Base-by-base conservation (phyloP, 202 grass and related monocot genomes). In the Zizania palustris region DNA sequence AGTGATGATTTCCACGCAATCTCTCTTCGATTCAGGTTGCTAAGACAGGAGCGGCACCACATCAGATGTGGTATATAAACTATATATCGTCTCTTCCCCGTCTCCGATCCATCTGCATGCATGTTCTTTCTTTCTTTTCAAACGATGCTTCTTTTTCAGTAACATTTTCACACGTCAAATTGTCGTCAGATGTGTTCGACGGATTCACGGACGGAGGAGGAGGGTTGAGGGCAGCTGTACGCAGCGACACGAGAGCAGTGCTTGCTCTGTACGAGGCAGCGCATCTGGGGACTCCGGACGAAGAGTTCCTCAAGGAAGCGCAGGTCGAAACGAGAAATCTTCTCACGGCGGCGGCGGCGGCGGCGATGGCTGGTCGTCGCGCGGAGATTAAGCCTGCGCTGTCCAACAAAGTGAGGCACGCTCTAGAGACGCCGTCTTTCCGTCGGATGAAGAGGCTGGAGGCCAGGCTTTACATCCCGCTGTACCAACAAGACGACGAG, bases 361-460 rank as follows among this genome's bases (percentile, higher is more conserved):
- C n/a, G n/a, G 8, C 67, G 63, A 61, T 38, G 41, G 44, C 39
- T 9, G 44, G 12, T 2, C 43, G n/a, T 62, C 63, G 4, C n/a
- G 2, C 28, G 28, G 67, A 63, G 40, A n/a, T n/a, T n/a, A 80
- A 62, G 13, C 39, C 49, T 28, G 28, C 28, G 38, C 61, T 83
- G 0, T 46, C 50, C 15, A 5, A 59, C 11, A 48, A 75, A 58
- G 80, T 83, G 4, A 48, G 11, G 1, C 71, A 67, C 67, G 80
- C 80, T 49, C 71, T 83, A 58, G 61, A 39, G 3, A 75, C 71
- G 16, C 80, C 80, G 28, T 75, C 50, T 21, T 67, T 67, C 34
- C 22, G 71, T 13, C 59, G 71, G 42, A 83, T 83, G 80, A 83
- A 83, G 41, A 75, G 50, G 49, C n/a, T 83, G 12, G 71, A 83